A percentile compares a stretch with the other conserved stretches of the same genome.
phyloP scores from a whole-genome alignment of 73 alveolate species.

The Stentor roeselii region DNA sequence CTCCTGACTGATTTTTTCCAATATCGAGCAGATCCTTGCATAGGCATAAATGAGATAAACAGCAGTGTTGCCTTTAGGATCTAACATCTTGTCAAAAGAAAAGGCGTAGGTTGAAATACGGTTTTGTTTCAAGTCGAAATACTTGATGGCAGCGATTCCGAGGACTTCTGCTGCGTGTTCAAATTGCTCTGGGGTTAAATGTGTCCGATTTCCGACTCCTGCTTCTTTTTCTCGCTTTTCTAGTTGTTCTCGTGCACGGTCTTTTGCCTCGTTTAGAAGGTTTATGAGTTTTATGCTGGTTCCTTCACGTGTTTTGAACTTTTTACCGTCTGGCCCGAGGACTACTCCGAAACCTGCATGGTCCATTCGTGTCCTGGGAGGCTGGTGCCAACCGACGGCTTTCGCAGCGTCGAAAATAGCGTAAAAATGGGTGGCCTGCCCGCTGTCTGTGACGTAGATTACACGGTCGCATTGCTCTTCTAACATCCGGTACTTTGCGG shows the following conservation, averaged over 20 bases:
- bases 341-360: conserved; percentile 99
- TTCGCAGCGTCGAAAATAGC: conserved; percentile 94
- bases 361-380: conserved; percentile 74
- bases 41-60: conserved; percentile 96
- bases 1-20: conserved; percentile 79
- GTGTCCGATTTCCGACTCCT: conserved; percentile 43
- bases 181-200: conserved; percentile 71
- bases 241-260: conserved; percentile 73
- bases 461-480: conserved; percentile 67
- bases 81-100: conserved; percentile 96
- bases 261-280: conserved; percentile 95
- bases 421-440: conserved; percentile 95
- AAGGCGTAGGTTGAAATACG: conserved; percentile 90
- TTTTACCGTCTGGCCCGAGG: conserved; percentile 91
- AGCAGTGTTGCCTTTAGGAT: conserved; percentile 99
- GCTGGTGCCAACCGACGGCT: conserved; percentile 83
- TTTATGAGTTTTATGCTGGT: conserved; percentile 86
- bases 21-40: conserved; percentile 96
- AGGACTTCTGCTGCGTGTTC: conserved; percentile 85
- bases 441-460: conserved; percentile 94
- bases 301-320: conserved; percentile 95
- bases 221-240: conserved; percentile 36
- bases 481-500: conserved; percentile 75
- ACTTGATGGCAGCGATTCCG: conserved; percentile 98
- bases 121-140: conserved; percentile 96